phyloP scores from a whole-genome alignment of 2,329 filamentous ascomycete species.

The Graphilbum fragrans region DNA sequence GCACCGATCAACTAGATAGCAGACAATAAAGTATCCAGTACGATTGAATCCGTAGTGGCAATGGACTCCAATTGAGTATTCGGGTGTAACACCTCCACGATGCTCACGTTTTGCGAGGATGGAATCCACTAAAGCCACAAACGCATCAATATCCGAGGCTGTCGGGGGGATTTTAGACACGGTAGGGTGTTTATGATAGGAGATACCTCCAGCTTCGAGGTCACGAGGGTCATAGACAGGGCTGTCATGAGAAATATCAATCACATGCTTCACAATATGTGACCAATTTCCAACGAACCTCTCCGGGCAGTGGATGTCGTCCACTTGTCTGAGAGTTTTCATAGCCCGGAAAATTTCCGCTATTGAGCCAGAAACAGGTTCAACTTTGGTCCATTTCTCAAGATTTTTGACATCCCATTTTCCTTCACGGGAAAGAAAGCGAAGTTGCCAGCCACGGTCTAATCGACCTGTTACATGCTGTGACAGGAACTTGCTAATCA shows the following conservation, averaged over 20 bases:
- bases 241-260: conserved; percentile 85
- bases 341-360: conserved; percentile 73
- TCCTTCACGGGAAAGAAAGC: conserved; percentile 75
- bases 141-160: conserved; percentile 37
- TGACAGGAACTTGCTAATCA: conserved; percentile 73
- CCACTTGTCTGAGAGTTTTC: conserved; percentile 86
- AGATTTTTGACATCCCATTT: conserved; percentile 99
- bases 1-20: conserved; percentile 76
- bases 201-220: conserved; percentile 53
- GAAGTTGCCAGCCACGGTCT: conserved; percentile 79
- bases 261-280: conserved; percentile 56
- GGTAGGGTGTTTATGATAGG: conserved; percentile 79
- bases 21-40: conserved; percentile 82
- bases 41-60: conserved; percentile 96
- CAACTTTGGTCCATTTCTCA: conserved; percentile 74
- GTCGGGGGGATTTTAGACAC: conserved; percentile 81
- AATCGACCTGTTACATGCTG: conserved; percentile 65
- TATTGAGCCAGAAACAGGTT: conserved; percentile 67
- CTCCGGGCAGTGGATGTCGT: conserved; percentile 66
- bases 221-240: conserved; percentile 76
- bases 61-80: conserved; percentile 60
- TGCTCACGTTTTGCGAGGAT: conserved; percentile 42
- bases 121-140: conserved; percentile 45
- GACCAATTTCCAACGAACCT: conserved; percentile 60
- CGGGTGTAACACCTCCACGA: conserved; percentile 23